phyloP scores from a whole-genome alignment of 495 filamentous ascomycete species.

The Neurospora sp. region DNA sequence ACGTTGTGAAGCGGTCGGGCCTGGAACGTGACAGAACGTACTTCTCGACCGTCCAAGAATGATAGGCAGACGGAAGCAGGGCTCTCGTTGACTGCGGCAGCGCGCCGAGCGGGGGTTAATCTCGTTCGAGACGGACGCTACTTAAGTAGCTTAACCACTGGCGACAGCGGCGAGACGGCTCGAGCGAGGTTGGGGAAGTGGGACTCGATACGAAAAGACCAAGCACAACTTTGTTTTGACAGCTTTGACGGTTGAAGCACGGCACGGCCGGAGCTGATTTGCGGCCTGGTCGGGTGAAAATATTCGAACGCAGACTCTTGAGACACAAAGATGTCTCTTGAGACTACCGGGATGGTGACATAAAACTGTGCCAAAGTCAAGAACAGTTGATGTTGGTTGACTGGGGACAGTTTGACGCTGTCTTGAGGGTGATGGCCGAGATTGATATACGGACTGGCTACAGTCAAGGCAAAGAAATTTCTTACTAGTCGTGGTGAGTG shows the following conservation, averaged over 20 bases:
- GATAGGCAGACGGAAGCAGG: neutral
- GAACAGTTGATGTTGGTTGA: neutral
- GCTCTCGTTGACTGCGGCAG: constrained; percentile 13
- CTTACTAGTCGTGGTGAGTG: constrained; percentile 11
- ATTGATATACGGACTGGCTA: constrained; percentile 10
- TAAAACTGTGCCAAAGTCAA: neutral
- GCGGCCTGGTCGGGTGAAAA: neutral
- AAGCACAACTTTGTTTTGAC: neutral
- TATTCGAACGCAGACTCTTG: neutral
- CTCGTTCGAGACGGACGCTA: neutral
- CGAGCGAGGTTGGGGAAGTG: constrained; percentile 4
- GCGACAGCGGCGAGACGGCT: constrained; percentile 1
- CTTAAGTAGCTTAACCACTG: neutral
- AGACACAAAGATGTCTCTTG: neutral
- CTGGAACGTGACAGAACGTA: neutral
- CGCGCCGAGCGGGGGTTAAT: constrained; percentile 10
- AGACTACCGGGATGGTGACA: neutral
- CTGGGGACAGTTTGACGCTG: neutral
- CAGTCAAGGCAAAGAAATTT: constrained; percentile 10
- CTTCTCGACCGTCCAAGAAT: neutral
- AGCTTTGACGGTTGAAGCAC: neutral
- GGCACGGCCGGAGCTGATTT: constrained; percentile 2
- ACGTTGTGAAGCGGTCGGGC: neutral
- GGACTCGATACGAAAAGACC: neutral
- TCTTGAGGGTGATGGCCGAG: constrained; percentile 10